These are phyloP conservation scores for Betula pendula DNA, from an alignment of 306 rosid genomes.

Conservation along the genomic window DNA sequence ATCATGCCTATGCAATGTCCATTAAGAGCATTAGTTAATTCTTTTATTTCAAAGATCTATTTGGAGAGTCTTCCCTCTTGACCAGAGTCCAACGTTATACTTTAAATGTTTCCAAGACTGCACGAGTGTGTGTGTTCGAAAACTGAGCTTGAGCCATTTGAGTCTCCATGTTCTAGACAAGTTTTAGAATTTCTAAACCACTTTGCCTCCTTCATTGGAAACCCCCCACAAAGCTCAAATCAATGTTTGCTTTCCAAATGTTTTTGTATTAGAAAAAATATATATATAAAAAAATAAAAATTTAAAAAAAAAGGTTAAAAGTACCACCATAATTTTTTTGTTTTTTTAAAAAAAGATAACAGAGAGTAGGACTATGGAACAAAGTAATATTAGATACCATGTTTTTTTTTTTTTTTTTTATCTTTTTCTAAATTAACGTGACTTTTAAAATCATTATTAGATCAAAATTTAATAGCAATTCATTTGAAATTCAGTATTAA, in stretches of 20 bases:
- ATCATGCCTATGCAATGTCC: background rate
- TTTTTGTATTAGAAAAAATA: background rate
- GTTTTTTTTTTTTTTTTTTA: too few relatives aligned
- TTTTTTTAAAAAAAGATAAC: too few relatives aligned
- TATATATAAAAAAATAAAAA: background rate
- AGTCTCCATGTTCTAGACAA: conserved; percentile 11
- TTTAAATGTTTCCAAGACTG: conserved; percentile 28
- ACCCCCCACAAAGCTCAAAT: conserved; percentile 10
- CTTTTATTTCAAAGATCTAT: background rate
- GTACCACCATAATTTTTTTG: too few relatives aligned
- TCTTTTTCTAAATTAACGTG: too few relatives aligned
- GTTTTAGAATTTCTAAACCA: conserved; percentile 25
- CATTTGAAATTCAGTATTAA: too few relatives aligned
- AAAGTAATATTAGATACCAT: too few relatives aligned
- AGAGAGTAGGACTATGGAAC: too few relatives aligned
- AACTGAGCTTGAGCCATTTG: conserved; percentile 10
- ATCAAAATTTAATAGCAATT: too few relatives aligned
- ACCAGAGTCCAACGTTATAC: conserved; percentile 2
- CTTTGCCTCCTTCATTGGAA: conserved; percentile 32
- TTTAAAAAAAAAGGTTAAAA: too few relatives aligned
- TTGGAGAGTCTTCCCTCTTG: conserved; percentile 1
- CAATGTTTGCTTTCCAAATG: conserved; percentile 1
- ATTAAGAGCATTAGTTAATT: background rate
- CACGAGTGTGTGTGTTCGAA: conserved; percentile 36
- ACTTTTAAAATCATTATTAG: too few relatives aligned